A percentile compares a stretch with the other conserved stretches of the same genome.
These are phyloP conservation scores for Iris macrosiphon DNA, from an alignment of 106 monocot genomes.

Conservation along the genomic window DNA sequence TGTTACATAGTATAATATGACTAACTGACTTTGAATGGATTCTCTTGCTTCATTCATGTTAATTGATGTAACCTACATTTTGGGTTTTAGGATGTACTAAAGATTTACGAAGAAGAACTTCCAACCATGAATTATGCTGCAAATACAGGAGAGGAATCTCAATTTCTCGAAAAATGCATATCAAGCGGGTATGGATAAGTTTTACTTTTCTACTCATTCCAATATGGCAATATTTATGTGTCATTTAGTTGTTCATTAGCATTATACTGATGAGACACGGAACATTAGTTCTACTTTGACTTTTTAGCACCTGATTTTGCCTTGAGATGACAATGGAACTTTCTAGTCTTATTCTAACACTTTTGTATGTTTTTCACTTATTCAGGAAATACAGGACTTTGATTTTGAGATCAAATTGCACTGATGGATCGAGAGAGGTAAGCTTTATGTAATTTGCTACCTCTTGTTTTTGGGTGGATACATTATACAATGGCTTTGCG, in stretches of 20 bases:
- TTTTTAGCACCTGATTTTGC: too few species aligned
- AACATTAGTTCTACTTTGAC: too few species aligned
- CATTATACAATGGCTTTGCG: too few species aligned
- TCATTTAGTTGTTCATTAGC: too few species aligned
- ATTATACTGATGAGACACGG: too few species aligned
- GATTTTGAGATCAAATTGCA: constrained; percentile 25
- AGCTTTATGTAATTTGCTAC: constrained; percentile 4
- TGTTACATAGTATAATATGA: too few species aligned
- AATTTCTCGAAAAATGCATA: constrained; percentile 52
- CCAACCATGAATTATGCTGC: constrained; percentile 69
- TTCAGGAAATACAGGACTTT: constrained; percentile 60
- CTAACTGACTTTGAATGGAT: too few species aligned
- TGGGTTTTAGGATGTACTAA: constrained; percentile 34
- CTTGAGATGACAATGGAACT: neutral
- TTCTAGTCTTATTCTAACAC: neutral
- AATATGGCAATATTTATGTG: neutral
- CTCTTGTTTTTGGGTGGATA: too few species aligned
- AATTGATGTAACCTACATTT: neutral
- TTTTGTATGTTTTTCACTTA: neutral
- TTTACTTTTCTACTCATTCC: too few species aligned
- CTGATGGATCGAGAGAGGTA: constrained; percentile 33
- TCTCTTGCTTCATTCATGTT: too few species aligned
- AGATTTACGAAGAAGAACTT: constrained; percentile 47
- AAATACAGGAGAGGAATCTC: constrained; percentile 52
- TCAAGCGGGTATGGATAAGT: constrained; percentile 30